These are phyloP conservation scores for Fusarium sp. DNA, from an alignment of 2,329 filamentous ascomycete genomes.

Conservation along the genomic window DNA sequence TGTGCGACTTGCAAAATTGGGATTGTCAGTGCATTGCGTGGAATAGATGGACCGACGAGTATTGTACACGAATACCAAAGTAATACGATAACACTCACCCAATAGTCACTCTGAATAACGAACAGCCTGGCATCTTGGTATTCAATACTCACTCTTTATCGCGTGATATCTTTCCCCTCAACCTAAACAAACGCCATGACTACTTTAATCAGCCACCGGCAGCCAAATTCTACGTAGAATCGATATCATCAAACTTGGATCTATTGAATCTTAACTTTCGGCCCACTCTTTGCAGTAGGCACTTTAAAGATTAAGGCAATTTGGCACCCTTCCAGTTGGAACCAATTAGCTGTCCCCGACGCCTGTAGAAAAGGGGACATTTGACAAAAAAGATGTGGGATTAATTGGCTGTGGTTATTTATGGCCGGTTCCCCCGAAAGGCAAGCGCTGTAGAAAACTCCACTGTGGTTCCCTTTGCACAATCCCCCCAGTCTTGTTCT, in stretches of 20 bases:
- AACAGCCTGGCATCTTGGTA: neutral
- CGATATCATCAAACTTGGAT: neutral
- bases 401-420: neutral
- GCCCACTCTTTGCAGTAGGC: neutral
- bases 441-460: constrained; percentile 11
- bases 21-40: constrained; percentile 1
- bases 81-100: neutral
- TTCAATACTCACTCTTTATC: neutral
- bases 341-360: constrained; percentile 8
- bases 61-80: neutral
- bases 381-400: neutral
- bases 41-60: neutral
- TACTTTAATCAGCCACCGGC: neutral
- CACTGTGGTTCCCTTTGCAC: neutral
- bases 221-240: neutral
- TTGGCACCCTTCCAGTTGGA: constrained; percentile 8
- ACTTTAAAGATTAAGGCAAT: constrained; percentile 10
- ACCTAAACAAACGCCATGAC: neutral
- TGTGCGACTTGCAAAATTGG: neutral
- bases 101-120: neutral
- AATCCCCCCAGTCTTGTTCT: neutral
- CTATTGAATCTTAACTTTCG: constrained; percentile 15
- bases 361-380: constrained; percentile 17
- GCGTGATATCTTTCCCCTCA: neutral
- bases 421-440: neutral